Evolutionary conservation across 202 grass and related monocot species (phyloP), one percentile per base, ranked within the genome.

Genomic region (Panicum virgatum): DNA sequence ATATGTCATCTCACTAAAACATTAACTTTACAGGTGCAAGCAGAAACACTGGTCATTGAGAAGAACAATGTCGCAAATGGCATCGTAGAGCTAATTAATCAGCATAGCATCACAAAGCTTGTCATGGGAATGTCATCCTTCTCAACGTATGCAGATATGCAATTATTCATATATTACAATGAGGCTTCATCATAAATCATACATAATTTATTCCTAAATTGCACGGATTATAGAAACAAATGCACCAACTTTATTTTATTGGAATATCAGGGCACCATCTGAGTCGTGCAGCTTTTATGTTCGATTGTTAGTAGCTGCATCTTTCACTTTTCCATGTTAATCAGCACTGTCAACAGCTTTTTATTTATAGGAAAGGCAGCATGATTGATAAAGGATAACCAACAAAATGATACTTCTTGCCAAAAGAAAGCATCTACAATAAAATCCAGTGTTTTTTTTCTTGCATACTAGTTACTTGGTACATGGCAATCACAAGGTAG

Each of bases 1-100:
- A 48, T 48, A 68, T 37, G 32, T 2, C 44, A 56, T 80, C 51
- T 52, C 53, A 53, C 26, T 22, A 23, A 47, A 34, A 34, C 4
- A 42, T 38, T 38, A 62, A 38, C 37, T 32, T 77, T 82, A 66
- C 76, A 93, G 91, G 40, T 90, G 53, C 72, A 83, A 85, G 88
- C 86, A 57, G 77, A 94, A 86, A 82, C 30, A 69, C 23, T 92
- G 46, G 69, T 94, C 42, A 91, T 83, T 7, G 90, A 94, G 75
- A 91, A 73, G 66, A 91, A 86, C 82, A 77, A 87, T 79, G 75
- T 83, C 46, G 79, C 86, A 10, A 80, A 84, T 86, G 94, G 94
- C 50, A 72, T 97, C 30, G 20, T 92, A 26, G 86, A 88, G 78
- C 78, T 91, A 39, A 82, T 94, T 77, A 84, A 85, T 51, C 79